These are phyloP conservation scores for Podila verticillata DNA, from an alignment of 192 early-diverging fungal genomes.

Conservation along the genomic window DNA sequence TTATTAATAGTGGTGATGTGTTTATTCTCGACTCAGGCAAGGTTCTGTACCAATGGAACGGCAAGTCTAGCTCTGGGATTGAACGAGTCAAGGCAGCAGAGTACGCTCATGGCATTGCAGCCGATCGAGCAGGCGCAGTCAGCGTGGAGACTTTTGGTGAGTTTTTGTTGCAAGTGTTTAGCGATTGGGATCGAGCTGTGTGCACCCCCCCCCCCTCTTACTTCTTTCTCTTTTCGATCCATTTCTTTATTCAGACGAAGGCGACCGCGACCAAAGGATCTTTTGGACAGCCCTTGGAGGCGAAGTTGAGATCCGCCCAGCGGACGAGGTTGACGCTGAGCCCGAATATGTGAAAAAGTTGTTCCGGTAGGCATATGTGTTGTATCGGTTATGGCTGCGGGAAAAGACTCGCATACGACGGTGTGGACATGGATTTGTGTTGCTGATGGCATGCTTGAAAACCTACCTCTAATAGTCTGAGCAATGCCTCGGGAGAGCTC, in stretches of 20 bases:
- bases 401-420: too few relatives aligned
- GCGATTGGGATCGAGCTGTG: neutral
- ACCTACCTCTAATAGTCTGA: slow-evolving; percentile 12
- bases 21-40: slow-evolving; percentile 81
- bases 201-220: too few relatives aligned
- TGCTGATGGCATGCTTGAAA: too few relatives aligned
- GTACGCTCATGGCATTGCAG: slow-evolving; percentile 63
- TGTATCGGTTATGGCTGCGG: too few relatives aligned
- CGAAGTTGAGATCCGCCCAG: slow-evolving; percentile 65
- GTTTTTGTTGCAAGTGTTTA: neutral
- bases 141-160: slow-evolving; percentile 73
- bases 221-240: neutral
- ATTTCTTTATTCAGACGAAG: slow-evolving; percentile 60
- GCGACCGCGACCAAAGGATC: slow-evolving; percentile 58
- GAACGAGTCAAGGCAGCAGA: slow-evolving; percentile 80
- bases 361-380: slow-evolving; percentile 46
- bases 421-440: too few relatives aligned
- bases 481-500: slow-evolving; percentile 49
- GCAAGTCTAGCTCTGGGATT: slow-evolving; percentile 63
- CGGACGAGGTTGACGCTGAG: slow-evolving; percentile 53
- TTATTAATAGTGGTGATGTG: slow-evolving; percentile 76
- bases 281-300: slow-evolving; percentile 77
- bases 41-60: slow-evolving; percentile 77
- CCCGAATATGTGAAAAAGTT: slow-evolving; percentile 56
- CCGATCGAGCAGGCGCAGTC: slow-evolving; percentile 69